Evolutionary conservation across 169 alveolate genomes (phyloP), one percentile per base, ranked within the genome.

Genomic region (Eimeria sp.): DNA sequence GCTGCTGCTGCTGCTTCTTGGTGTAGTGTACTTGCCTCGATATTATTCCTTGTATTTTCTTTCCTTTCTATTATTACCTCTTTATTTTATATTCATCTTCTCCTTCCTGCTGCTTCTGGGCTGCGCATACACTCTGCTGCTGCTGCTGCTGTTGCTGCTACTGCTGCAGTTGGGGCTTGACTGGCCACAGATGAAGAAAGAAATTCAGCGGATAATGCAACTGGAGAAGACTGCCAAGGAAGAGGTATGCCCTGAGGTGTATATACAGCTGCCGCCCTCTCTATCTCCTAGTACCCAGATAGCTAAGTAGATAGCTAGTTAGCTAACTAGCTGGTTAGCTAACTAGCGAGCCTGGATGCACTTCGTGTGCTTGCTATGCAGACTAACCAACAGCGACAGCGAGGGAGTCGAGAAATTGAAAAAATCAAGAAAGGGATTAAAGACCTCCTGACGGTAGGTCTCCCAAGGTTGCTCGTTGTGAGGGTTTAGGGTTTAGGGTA

Each of bases 101-200:
- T n/a, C n/a, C n/a, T n/a, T 43, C 14, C 54, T 73, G 57, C 54
- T 43, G 83, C 54, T 30, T 7, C 83, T 13, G 54, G n/a, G 83
- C 83, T 73, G n/a, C n/a, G 20, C 47, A 73, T 30, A 14, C 30
- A 34, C 25, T 14, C 57, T 43, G 51, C n/a, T 40, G n/a, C 57
- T 78, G 89, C 70, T 78, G 89, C 89, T 45, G 89, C 89, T n/a
- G n/a, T n/a, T 78, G 65, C 65, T 78, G 65, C 89, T 78, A 67
- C 70, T 78, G 89, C 89, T 49, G 89, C 89, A 78, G 89, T 67
- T 78, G 70, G 89, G 89, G 89, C 25, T 78, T 10, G 89, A 78
- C 45, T 78, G 89, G 89, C 43, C 16, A 22, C 25, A 45, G 20
- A 30, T 78, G 67, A 78, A 78, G 67, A 78, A 78, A 18, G 89